Base-by-base conservation (phyloP, 1,284 basidiomycete genomes). In the Phlebopus sp. region DNA sequence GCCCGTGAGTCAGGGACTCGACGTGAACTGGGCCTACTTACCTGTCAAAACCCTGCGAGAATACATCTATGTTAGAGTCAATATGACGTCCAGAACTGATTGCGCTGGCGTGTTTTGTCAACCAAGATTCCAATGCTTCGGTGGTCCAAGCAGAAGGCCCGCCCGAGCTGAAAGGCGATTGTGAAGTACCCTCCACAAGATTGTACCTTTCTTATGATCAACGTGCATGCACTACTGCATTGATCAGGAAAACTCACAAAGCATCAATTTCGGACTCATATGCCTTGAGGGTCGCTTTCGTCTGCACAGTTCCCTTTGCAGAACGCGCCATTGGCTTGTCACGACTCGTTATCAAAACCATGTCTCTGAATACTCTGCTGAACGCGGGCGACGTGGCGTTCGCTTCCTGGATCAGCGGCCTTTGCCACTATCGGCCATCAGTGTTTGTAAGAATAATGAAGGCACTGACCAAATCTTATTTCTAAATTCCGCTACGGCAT, bases 41-140 rank as follows among this genome's bases (percentile, higher is more conserved):
- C 69, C 69, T 70, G 43, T 70, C 68, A 42, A 71, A 69, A 2
- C 67, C 69, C 40, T 66, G 65, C 13, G 57, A 51, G 37, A 71
- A 72, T 0, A 70, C 23, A 34, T 70, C 69, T 1, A 47, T 40
- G 0, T 29, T 30, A 1, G 58, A 44, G 25, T 61, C 53, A 2
- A 62, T 19, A 0, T 19, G 4, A n/a, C 44, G 27, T 1, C 37
- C 47, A 1, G 54, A 36, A 42, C 62, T 63, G 32, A 69, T 59
- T 5, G 42, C 8, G 9, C 52, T 41, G 7, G 61, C 58, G 17
- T 64, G 68, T 29, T 58, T 49, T 8, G 56, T 17, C 5, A 71
- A 45, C 69, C 67, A 72, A 11, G 27, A 41, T 40, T 55, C 52
- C 0, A 72, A 19, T 1, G 37, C 53, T 5, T 53, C 44, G 1